Evolutionary conservation across 305 asterid genomes (phyloP).

Genomic region (Fraxinus latifolia): DNA sequence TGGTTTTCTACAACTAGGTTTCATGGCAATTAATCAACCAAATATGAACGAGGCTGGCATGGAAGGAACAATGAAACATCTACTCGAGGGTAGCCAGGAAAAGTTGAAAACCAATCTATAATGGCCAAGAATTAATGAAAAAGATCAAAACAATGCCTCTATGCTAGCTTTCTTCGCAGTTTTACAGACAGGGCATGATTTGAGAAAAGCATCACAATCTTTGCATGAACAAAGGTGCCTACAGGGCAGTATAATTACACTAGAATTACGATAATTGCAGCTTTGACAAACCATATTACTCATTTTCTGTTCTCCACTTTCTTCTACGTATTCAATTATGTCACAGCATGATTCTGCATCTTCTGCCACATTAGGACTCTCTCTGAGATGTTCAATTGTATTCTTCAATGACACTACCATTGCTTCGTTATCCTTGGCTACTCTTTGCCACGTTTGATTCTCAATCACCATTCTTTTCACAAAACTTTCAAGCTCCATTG

Average conservation of each 20-base stretch:
- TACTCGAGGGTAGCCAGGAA: not conserved
- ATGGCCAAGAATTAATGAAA: not conserved
- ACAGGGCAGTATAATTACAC: slow-evolving; percentile 66
- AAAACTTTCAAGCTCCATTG: slow-evolving; percentile 40
- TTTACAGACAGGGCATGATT: slow-evolving; percentile 65
- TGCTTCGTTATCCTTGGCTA: slow-evolving; percentile 50
- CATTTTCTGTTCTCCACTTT: not conserved
- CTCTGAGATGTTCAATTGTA: slow-evolving; percentile 47
- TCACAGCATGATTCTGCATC: slow-evolving; percentile 68
- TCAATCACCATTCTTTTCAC: slow-evolving; percentile 42
- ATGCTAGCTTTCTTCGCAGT: slow-evolving; percentile 31
- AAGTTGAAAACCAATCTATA: not conserved
- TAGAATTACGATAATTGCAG: slow-evolving; percentile 33
- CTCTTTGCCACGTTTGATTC: slow-evolving; percentile 55
- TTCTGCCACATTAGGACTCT: slow-evolving; percentile 27
- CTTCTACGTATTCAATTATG: not conserved
- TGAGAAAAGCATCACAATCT: slow-evolving; percentile 53
- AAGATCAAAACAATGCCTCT: slow-evolving; percentile 32
- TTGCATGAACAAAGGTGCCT: slow-evolving; percentile 57
- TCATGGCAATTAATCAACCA: not conserved
- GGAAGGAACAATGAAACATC: not conserved
- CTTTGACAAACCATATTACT: slow-evolving; percentile 37
- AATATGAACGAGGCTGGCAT: not conserved
- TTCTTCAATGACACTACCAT: slow-evolving; percentile 41
- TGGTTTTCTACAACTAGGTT: slow-evolving; percentile 21